phyloP scores from a whole-genome alignment of 768 basidiomycete species.

The Suillus variegatus region DNA sequence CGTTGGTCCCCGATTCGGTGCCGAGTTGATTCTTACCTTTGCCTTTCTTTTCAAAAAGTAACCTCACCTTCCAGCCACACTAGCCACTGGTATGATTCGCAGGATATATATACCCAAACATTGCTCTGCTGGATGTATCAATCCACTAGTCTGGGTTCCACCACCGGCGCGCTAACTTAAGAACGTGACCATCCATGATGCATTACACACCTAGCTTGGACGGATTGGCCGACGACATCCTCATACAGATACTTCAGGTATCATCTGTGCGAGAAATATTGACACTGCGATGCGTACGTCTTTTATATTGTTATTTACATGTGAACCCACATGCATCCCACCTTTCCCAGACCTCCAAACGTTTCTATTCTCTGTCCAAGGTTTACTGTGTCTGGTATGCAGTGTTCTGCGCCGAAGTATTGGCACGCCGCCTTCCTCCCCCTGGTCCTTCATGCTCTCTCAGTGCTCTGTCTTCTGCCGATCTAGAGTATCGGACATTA shows the following conservation, averaged over 20 bases:
- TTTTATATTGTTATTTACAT: background rate
- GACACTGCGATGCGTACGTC: conserved; percentile 23
- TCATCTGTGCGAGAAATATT: conserved; percentile 19
- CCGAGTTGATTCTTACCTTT: background rate
- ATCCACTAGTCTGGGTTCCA: background rate
- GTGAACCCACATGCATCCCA: background rate
- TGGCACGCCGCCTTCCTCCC: conserved; percentile 19
- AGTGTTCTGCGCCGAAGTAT: conserved; percentile 23
- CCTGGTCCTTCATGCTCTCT: conserved; percentile 18
- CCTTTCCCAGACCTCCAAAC: conserved; percentile 23
- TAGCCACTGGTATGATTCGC: background rate
- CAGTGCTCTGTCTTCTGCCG: conserved; percentile 19
- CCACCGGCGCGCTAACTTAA: background rate
- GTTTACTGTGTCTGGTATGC: conserved; percentile 24
- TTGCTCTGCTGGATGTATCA: background rate
- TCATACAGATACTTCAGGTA: conserved; percentile 21
- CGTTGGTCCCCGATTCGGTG: background rate
- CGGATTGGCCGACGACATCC: conserved; percentile 26
- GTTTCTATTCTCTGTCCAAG: conserved; percentile 28
- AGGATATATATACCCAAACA: background rate
- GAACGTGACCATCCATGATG: background rate
- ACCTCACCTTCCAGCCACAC: background rate
- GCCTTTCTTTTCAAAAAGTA: background rate
- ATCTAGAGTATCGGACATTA: conserved; percentile 29
- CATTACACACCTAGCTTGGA: conserved; percentile 16